These are phyloP conservation scores for Mentha longifolia DNA, from an alignment of 257 asterid species.

Conservation along the genomic window DNA sequence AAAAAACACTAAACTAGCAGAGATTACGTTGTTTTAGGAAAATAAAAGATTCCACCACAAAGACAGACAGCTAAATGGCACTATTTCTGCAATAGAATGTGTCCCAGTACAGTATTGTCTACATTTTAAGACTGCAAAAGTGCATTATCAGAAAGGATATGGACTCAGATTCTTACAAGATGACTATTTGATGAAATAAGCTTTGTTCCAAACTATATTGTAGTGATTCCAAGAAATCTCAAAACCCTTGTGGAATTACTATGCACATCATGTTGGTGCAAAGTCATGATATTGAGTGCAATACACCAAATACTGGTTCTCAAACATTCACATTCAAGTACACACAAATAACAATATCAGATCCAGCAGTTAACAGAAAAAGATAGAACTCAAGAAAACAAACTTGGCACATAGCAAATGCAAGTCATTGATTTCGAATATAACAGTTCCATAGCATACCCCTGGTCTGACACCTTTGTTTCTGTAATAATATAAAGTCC, in stretches of 20 bases:
- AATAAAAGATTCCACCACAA: constrained; percentile 1
- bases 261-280: constrained; percentile 25
- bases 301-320: constrained; percentile 10
- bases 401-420: constrained; percentile 19
- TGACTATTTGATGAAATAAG: constrained; percentile 16
- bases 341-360: constrained; percentile 19
- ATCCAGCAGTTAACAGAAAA: neutral
- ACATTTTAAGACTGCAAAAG: constrained; percentile 9
- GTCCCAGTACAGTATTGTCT: neutral
- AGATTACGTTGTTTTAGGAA: too few species aligned
- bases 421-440: constrained; percentile 31
- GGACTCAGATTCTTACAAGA: constrained; percentile 15
- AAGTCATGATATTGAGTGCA: constrained; percentile 19
- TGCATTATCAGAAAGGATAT: constrained; percentile 16
- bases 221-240: constrained; percentile 16
- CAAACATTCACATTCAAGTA: constrained; percentile 20
- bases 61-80: constrained; percentile 8
- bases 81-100: constrained; percentile 22
- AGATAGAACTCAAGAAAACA: constrained; percentile 18
- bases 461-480: constrained; percentile 69
- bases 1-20: neutral
- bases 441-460: constrained; percentile 57
- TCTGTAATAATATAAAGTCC: constrained; percentile 85
- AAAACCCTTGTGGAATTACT: constrained; percentile 14
- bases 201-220: constrained; percentile 8